Evolutionary conservation across 73 alveolate genomes (phyloP).

Genomic region (Paramecium sonneborni): DNA sequence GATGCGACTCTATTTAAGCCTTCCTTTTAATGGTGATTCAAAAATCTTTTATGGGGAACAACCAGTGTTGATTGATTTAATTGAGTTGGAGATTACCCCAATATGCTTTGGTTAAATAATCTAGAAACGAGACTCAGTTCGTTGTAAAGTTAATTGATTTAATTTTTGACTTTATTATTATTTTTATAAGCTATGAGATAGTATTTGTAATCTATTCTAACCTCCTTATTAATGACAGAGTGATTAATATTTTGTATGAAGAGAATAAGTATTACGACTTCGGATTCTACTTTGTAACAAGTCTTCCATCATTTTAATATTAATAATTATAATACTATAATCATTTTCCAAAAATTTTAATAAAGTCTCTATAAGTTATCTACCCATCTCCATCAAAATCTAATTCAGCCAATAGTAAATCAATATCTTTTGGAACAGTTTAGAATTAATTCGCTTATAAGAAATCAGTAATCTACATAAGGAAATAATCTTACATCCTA

Average conservation of each 20-base stretch:
- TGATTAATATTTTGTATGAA: not conserved
- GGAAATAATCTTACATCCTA: conserved; percentile 7
- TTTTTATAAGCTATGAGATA: not conserved
- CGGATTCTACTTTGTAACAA: not conserved
- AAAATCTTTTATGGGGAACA: not conserved
- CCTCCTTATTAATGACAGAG: not conserved
- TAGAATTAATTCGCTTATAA: not conserved
- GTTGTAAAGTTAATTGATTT: not conserved
- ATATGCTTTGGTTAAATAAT: not conserved
- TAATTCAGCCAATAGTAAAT: not conserved
- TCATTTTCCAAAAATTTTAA: not conserved
- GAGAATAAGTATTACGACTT: not conserved
- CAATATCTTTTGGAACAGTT: not conserved
- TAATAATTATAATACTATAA: not conserved
- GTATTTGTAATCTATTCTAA: not conserved
- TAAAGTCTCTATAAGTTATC: not conserved
- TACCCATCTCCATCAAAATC: not conserved
- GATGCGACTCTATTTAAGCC: not conserved
- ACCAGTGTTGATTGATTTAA: not conserved
- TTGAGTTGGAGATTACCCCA: not conserved
- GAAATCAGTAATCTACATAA: not conserved
- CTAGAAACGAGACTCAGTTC: not conserved
- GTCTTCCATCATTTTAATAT: not conserved
- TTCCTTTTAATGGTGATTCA: not conserved
- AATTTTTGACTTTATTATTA: not conserved